Conservation (phyloP, 73 alveolate species). For the Paramecium biaurelia region DNA sequence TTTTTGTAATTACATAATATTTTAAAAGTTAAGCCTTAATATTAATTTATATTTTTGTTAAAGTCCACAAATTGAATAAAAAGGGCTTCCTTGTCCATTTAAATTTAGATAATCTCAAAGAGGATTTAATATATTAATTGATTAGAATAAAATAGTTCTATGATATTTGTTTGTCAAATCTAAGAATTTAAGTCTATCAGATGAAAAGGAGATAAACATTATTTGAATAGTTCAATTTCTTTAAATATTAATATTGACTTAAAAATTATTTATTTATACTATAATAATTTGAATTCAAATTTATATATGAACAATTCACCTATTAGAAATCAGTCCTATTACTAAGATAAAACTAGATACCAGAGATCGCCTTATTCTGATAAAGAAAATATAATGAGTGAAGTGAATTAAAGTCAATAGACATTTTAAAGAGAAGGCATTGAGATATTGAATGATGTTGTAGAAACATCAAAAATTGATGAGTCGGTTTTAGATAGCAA, state of each 20-base stretch:
- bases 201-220: background rate
- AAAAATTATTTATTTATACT: background rate
- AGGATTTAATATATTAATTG: too few species aligned
- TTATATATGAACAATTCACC: slow-evolving; percentile 10
- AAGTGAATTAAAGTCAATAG: background rate
- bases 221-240: background rate
- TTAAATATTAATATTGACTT: background rate
- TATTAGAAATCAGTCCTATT: background rate
- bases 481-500: slow-evolving; percentile 6
- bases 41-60: too few species aligned
- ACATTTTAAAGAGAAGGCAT: background rate
- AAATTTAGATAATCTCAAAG: background rate
- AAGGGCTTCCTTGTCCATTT: too few species aligned
- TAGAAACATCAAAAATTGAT: slow-evolving; percentile 19
- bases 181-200: background rate
- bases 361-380: slow-evolving; percentile 1
- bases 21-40: too few species aligned
- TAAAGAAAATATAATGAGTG: slow-evolving; percentile 23
- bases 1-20: background rate
- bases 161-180: background rate
- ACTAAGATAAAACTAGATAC: background rate
- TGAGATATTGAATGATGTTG: background rate
- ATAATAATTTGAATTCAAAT: slow-evolving; percentile 5
- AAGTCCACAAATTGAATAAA: too few species aligned
- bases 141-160: too few species aligned